Evolutionary conservation across 108 stramenopile species (phyloP).

Genomic region (Aureococcus anophagefferens): DNA sequence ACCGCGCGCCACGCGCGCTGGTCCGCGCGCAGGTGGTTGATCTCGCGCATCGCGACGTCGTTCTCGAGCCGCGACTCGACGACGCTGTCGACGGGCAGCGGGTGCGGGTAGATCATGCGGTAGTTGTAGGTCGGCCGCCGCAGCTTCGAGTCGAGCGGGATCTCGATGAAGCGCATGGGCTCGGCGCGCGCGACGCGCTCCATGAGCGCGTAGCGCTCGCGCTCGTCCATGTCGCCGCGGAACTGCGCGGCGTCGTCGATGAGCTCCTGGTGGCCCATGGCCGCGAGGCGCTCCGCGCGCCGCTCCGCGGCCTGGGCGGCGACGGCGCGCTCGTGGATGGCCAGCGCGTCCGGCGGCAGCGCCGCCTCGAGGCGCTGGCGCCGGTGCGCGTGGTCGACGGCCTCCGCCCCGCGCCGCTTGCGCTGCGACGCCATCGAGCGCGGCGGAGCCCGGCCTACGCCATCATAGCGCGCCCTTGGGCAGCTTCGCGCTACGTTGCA

Average conservation of each 20-base stretch:
- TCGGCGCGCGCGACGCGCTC: neutral
- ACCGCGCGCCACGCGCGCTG: neutral
- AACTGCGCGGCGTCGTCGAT: neutral
- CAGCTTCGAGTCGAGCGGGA: neutral
- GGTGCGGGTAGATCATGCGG: neutral
- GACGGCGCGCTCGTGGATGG: too few relatives aligned
- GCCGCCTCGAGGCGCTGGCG: too few relatives aligned
- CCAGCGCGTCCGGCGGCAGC: too few relatives aligned
- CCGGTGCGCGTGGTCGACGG: too few relatives aligned
- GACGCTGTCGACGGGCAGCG: neutral
- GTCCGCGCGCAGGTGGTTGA: neutral
- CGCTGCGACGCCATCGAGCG: too few relatives aligned
- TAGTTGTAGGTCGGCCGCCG: neutral
- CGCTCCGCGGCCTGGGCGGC: too few relatives aligned
- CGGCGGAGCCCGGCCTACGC: too few relatives aligned
- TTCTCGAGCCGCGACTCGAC: neutral
- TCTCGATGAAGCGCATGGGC: neutral
- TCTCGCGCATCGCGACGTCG: neutral
- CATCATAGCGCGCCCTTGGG: too few relatives aligned
- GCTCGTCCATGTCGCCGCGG: neutral
- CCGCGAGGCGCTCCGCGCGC: too few relatives aligned
- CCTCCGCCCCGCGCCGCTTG: too few relatives aligned
- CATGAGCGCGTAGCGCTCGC: neutral
- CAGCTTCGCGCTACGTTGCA: too few relatives aligned
- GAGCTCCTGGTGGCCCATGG: neutral